These are phyloP conservation scores for Pseudofabraea citricarpa DNA, from an alignment of 2,329 filamentous ascomycete genomes.

Conservation along the genomic window DNA sequence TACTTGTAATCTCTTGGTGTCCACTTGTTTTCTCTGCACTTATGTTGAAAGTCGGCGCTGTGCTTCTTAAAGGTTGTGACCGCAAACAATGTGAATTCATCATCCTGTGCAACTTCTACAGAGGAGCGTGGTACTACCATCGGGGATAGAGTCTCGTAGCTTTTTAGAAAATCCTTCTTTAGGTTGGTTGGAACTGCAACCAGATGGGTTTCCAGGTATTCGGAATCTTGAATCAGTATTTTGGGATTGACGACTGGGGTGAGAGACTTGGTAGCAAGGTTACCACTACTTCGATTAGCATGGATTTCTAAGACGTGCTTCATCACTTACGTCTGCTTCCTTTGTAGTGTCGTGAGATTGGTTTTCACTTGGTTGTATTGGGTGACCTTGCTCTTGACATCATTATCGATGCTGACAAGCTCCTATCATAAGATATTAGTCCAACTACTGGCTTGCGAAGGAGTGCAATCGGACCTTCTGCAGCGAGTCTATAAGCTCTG, in stretches of 20 bases:
- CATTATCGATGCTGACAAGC: constrained; percentile 86
- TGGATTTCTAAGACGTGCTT: too few relatives aligned
- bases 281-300: constrained; percentile 56
- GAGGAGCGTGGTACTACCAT: constrained; percentile 95
- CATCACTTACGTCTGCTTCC: constrained; percentile 74
- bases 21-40: constrained; percentile 90
- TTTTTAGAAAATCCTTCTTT: constrained; percentile 83
- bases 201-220: constrained; percentile 95
- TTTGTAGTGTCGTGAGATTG: constrained; percentile 73
- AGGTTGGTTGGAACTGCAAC: constrained; percentile 77
- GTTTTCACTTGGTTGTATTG: constrained; percentile 93
- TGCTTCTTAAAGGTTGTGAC: constrained; percentile 95
- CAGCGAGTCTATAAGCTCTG: constrained; percentile 79
- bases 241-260: constrained; percentile 80
- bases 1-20: constrained; percentile 93
- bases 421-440: constrained; percentile 56
- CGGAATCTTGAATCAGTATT: constrained; percentile 79
- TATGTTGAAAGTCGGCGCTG: constrained; percentile 80
- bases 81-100: constrained; percentile 83
- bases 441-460: too few relatives aligned
- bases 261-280: constrained; percentile 89
- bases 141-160: constrained; percentile 80
- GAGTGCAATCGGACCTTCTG: constrained; percentile 61
- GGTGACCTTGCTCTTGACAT: constrained; percentile 89
- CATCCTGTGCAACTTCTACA: constrained; percentile 73